Evolutionary conservation across 306 rosid species (phyloP), one percentile per base, ranked within the genome.

Genomic region (Cucumis melo): DNA sequence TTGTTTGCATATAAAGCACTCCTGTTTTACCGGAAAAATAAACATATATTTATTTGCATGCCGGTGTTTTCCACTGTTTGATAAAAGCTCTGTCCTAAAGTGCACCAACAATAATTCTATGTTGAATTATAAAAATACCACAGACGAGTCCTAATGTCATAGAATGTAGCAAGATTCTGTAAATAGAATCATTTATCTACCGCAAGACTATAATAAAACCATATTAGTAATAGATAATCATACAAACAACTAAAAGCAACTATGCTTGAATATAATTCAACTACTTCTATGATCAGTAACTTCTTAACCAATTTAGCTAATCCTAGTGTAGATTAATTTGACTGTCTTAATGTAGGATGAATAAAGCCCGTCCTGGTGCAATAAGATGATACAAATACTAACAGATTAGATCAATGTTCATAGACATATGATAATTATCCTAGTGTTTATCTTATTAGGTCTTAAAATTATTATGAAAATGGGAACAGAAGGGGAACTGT

Each of bases 1-100:
- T 71, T 85, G 89, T 78, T 85, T 91, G 89, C 97, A 93, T 68
- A 91, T 11, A 82, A 85, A 91, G 87, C 97, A 93, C 74, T 61
- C 91, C 97, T 93, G 85, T 51, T 77, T 77, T 0, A 77, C 54
- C 64, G 57, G 55, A 23, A 42, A 66, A 48, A 46, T 29, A 62
- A 57, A 38, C 20, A 75, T 32, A 68, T 51, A 39, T 44, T 42
- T 63, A 32, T 32, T 32, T 32, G n/a, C 19, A n/a, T 46, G 38
- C 39, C 21, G 14, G 48, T 29, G 39, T 55, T 32, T 29, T 16
- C 50, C 23, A 73, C 62, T 21, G 29, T 44, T 71, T 53, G 41
- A 46, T 50, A 46, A 48, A 48, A 8, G 15, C 65, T 44, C 46
- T 34, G 65, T 39, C 9, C 11, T 29, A 6, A 74, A 48, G 23